Percentiles rank a stretch among this genome's conserved stretches.
Evolutionary conservation across 2,329 filamentous ascomycete genomes (phyloP).

Genomic region (Aspergillus clavatus): DNA sequence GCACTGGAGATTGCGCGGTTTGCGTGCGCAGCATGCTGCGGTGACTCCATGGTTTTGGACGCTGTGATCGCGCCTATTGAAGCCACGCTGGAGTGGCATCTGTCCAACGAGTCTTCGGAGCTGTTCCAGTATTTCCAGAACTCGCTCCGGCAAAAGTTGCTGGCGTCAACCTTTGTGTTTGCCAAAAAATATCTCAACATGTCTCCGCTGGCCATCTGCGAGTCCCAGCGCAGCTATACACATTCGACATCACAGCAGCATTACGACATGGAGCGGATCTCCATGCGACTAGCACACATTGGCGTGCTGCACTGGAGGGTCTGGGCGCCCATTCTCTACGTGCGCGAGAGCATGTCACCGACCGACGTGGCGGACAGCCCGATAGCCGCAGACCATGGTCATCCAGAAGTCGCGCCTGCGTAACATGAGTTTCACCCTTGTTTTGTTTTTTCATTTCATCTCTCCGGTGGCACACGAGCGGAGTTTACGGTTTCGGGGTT

Average conservation of each 20-base stretch:
- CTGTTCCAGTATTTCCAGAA: conserved; percentile 32
- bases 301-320: conserved; percentile 85
- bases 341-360: conserved; percentile 24
- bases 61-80: conserved; percentile 33
- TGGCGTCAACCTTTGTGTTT: conserved; percentile 27
- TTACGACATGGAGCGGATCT: conserved; percentile 49
- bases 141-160: conserved; percentile 30
- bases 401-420: conserved; percentile 6
- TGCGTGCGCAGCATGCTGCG: conserved; percentile 29
- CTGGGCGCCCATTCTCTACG: conserved; percentile 73
- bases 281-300: conserved; percentile 75
- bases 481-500: neutral
- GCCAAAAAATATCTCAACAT: conserved; percentile 38
- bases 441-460: neutral
- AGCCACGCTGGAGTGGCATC: conserved; percentile 29
- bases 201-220: conserved; percentile 41
- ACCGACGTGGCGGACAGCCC: conserved; percentile 13
- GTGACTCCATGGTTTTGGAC: conserved; percentile 27
- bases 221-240: conserved; percentile 34
- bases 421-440: conserved; percentile 4
- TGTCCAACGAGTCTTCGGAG: conserved; percentile 28
- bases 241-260: conserved; percentile 24
- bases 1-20: conserved; percentile 42
- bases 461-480: conserved; percentile 2
- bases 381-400: neutral